Evolutionary conservation across 1,139 yeast species (phyloP), one percentile per base, ranked within the genome.

Genomic region (Meyerozyma athensensis): DNA sequence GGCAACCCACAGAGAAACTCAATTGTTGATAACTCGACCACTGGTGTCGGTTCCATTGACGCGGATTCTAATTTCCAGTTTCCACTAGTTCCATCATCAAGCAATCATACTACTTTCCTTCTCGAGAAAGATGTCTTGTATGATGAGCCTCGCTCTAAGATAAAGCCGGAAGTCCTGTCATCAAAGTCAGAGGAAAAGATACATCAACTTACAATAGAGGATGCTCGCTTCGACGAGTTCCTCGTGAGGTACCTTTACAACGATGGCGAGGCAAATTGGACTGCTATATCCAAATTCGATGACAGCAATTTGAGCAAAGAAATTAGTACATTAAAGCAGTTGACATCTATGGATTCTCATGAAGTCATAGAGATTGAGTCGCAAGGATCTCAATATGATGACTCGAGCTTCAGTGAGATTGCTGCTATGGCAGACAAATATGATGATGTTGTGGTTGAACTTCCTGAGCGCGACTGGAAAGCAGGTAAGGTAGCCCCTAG

Each of bases 271-370:
- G n/a, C n/a, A 7, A 34, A 34, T 20, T 34, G 36, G 36, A 18
- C 33, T 17, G 18, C 20, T 16, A 16, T 28, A 14, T 17, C 20
- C 19, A 28, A 16, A 16, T 17, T 19, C 13, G 32, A 28, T 12
- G 13, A n/a, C 14, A 14, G 20, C 5, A 12, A 17, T 10, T 50
- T 59, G 22, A 50, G 51, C 21, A 47, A 43, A 3, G 59, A 59
- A 32, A 40, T 57, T 10, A 45, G 41, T 19, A 54, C 55, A 23
- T 43, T 56, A 33, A 50, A 45, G 39, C 54, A 47, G 19, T 55
- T 44, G 26, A 45, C 45, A 5, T 32, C 43, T 37, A 47, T 44
- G 48, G 47, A 48, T 36, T 33, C 52, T 1, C 36, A 39, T 18
- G 53, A 48, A 16, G 51, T 48, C 3, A 45, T 49, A 5, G 40